Conservation (phyloP, 1,139 yeast species). For the Blastobotrys apis region DNA sequence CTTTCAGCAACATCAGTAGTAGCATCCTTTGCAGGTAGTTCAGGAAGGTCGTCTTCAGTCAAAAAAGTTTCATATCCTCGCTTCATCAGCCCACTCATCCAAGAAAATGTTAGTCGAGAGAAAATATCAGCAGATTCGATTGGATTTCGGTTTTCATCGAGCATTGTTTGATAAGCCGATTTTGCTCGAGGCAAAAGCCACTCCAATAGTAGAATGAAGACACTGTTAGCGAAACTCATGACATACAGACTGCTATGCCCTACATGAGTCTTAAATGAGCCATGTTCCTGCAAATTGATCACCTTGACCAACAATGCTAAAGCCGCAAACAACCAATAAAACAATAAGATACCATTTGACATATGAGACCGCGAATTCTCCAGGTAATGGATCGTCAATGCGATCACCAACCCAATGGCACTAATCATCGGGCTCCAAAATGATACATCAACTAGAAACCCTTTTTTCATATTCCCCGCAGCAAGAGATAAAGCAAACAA, state of each 20-base stretch:
- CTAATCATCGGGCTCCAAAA: conserved; percentile 43
- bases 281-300: conserved; percentile 49
- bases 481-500: conserved; percentile 33
- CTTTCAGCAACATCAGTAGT: conserved; percentile 40
- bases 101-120: conserved; percentile 71
- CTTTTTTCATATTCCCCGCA: conserved; percentile 20
- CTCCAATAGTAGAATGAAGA: conserved; percentile 53
- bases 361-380: conserved; percentile 63
- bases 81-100: conserved; percentile 93
- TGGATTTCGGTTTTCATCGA: conserved; percentile 49
- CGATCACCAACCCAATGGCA: conserved; percentile 45
- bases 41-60: conserved; percentile 75
- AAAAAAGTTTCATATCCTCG: conserved; percentile 73
- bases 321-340: conserved; percentile 68
- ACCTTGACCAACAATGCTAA: conserved; percentile 42
- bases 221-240: conserved; percentile 48
- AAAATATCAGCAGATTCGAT: conserved; percentile 80
- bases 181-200: conserved; percentile 47
- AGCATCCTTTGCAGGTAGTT: conserved; percentile 62
- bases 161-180: conserved; percentile 41
- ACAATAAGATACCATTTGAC: conserved; percentile 64
- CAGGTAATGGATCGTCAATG: conserved; percentile 57
- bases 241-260: conserved; percentile 38
- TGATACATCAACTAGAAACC: conserved; percentile 39
- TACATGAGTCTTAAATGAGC: conserved; percentile 31